These are phyloP conservation scores for Saccharomyces hybrid DNA, from an alignment of 1,139 yeast genomes.

Conservation along the genomic window DNA sequence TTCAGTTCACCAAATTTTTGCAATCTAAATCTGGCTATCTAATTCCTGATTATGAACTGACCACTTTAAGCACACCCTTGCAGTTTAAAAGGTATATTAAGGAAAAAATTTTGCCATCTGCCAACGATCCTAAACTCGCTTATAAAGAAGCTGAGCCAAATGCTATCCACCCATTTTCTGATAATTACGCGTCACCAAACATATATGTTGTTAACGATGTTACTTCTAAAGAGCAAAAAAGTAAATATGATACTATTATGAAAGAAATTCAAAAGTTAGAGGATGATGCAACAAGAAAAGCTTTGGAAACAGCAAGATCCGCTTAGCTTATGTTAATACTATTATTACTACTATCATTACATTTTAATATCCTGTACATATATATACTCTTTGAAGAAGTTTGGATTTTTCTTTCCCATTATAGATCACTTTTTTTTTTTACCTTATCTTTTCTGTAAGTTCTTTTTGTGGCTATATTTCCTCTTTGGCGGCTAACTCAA, in stretches of 20 bases:
- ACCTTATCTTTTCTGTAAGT: not conserved
- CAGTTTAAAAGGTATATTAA: slow-evolving; percentile 42
- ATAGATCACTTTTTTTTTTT: not conserved
- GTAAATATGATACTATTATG: slow-evolving; percentile 33
- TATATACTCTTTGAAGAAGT: not conserved
- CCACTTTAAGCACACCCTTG: slow-evolving; percentile 43
- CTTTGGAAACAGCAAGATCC: slow-evolving; percentile 31
- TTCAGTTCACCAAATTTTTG: slow-evolving; percentile 48
- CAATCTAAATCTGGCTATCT: slow-evolving; percentile 56
- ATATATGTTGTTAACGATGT: slow-evolving; percentile 40
- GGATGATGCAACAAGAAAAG: slow-evolving; percentile 32
- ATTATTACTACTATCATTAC: not conserved
- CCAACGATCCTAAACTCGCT: slow-evolving; percentile 32
- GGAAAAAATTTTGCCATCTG: slow-evolving; percentile 34
- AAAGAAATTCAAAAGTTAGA: slow-evolving; percentile 33
- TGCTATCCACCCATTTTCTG: slow-evolving; percentile 55
- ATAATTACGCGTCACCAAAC: slow-evolving; percentile 44
- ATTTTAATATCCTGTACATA: slow-evolving; percentile 3
- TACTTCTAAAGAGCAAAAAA: slow-evolving; percentile 35
- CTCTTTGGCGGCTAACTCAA: not conserved
- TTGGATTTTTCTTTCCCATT: not conserved
- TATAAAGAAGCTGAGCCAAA: slow-evolving; percentile 68
- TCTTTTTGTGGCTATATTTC: not conserved
- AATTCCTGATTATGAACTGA: slow-evolving; percentile 57
- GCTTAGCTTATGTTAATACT: slow-evolving; percentile 1